Evolutionary conservation across 2,329 filamentous ascomycete species (phyloP).

Genomic region (Colletotrichum scovillei): DNA sequence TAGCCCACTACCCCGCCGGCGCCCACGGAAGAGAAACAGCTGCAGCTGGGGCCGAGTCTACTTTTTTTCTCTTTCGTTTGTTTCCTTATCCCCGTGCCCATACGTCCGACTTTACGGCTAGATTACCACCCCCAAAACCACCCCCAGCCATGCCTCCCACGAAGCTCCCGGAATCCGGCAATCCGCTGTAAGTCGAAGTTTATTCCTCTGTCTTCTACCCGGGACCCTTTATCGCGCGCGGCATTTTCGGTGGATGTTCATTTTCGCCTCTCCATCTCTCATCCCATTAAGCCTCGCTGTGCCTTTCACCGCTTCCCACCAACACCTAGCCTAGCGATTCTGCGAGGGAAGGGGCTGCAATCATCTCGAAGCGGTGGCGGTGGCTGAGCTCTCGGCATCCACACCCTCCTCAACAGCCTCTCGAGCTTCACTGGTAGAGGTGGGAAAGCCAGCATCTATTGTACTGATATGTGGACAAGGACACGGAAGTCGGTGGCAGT

Average conservation of each 20-base stretch:
- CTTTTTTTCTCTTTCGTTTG: not conserved
- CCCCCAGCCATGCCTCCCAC: constrained; percentile 54
- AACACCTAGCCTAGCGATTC: not conserved
- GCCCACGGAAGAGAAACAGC: constrained; percentile 3
- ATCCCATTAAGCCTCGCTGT: not conserved
- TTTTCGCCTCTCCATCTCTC: not conserved
- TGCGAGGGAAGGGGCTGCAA: not conserved
- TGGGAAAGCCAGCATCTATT: not conserved
- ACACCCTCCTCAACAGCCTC: not conserved
- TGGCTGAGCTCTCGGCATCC: constrained; percentile 26
- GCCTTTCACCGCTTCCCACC: not conserved
- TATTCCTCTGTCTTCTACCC: not conserved
- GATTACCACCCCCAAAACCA: constrained; percentile 1
- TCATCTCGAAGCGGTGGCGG: not conserved
- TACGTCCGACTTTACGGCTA: not conserved
- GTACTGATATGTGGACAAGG: not conserved
- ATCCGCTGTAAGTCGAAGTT: constrained; percentile 55
- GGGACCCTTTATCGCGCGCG: not conserved
- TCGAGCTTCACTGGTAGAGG: not conserved
- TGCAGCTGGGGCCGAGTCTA: not conserved
- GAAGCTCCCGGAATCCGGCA: constrained; percentile 58
- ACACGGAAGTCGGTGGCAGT: not conserved
- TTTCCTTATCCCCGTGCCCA: constrained; percentile 3
- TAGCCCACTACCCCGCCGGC: constrained; percentile 4
- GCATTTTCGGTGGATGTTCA: not conserved